Conservation (phyloP, 2,329 filamentous ascomycete species). For the Lachnellula occidentalis region DNA sequence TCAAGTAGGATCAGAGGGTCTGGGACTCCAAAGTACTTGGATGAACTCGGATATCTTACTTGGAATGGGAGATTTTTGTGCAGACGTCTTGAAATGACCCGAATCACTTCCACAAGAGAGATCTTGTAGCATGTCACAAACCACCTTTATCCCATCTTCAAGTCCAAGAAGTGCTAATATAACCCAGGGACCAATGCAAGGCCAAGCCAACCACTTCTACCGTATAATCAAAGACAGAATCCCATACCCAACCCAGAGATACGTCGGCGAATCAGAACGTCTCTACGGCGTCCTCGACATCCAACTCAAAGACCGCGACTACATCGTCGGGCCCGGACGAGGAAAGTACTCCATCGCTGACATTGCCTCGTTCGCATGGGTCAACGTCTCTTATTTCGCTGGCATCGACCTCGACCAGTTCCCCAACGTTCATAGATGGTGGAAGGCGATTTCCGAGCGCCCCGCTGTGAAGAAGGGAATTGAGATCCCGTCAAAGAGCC, state of each 20-base stretch:
- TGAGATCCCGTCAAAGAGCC: conserved; percentile 48
- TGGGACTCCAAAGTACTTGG: no score
- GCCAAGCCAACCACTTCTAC: conserved; percentile 69
- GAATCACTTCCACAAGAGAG: neutral
- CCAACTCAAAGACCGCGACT: conserved; percentile 51
- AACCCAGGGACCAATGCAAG: conserved; percentile 66
- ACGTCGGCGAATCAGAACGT: conserved; percentile 69
- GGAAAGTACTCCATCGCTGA: conserved; percentile 64
- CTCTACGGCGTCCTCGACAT: conserved; percentile 68
- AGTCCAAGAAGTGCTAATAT: neutral
- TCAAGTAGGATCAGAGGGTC: no score
- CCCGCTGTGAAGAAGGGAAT: conserved; percentile 59
- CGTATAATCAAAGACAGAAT: conserved; percentile 63
- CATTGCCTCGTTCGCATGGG: conserved; percentile 69
- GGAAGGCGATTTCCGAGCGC: conserved; percentile 53
- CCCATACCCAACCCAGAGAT: conserved; percentile 66
- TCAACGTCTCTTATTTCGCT: conserved; percentile 50
- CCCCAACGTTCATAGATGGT: conserved; percentile 61
- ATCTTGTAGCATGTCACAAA: neutral
- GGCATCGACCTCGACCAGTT: conserved; percentile 62
- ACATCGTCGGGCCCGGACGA: conserved; percentile 45
- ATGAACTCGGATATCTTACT: no score
- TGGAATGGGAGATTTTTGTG: no score
- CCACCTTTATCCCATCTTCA: no score
- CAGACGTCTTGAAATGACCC: no score